These are phyloP conservation scores for Heritiera littoralis DNA, from an alignment of 345 rosid genomes.

Conservation along the genomic window DNA sequence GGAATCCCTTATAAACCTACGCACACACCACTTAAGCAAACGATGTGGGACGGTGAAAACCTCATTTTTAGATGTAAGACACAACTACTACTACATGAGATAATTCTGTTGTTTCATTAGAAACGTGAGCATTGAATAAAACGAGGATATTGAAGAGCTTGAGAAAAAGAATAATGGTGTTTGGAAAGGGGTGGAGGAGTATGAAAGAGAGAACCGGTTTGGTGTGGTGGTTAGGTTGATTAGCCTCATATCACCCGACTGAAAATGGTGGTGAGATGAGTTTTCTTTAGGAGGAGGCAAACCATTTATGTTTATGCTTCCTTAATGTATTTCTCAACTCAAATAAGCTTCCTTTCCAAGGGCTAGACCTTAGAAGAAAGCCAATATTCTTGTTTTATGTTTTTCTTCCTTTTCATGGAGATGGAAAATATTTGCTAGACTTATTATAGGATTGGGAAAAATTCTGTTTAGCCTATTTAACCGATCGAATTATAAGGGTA, in stretches of 20 bases:
- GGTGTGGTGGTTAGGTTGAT: slow-evolving; percentile 25
- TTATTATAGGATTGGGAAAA: too few relatives aligned
- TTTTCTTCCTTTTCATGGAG: too few relatives aligned
- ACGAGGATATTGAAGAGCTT: too few relatives aligned
- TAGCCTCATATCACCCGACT: background rate
- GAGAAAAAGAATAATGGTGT: background rate
- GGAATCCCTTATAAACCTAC: too few relatives aligned
- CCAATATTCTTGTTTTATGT: too few relatives aligned
- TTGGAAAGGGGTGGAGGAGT: background rate
- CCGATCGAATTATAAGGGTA: too few relatives aligned
- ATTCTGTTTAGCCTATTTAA: too few relatives aligned
- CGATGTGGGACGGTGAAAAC: too few relatives aligned
- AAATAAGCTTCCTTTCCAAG: background rate
- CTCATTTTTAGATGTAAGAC: too few relatives aligned
- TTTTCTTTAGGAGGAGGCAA: background rate
- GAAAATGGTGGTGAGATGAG: background rate
- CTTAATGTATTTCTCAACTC: background rate
- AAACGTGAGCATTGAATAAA: background rate
- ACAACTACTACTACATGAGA: too few relatives aligned
- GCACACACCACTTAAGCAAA: too few relatives aligned
- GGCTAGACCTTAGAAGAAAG: background rate
- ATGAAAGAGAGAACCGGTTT: background rate
- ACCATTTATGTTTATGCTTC: background rate
- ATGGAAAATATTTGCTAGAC: too few relatives aligned
- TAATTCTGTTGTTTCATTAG: background rate